Evolutionary conservation across 495 filamentous ascomycete species (phyloP).

Genomic region (Pyrenopolyporus hunteri): DNA sequence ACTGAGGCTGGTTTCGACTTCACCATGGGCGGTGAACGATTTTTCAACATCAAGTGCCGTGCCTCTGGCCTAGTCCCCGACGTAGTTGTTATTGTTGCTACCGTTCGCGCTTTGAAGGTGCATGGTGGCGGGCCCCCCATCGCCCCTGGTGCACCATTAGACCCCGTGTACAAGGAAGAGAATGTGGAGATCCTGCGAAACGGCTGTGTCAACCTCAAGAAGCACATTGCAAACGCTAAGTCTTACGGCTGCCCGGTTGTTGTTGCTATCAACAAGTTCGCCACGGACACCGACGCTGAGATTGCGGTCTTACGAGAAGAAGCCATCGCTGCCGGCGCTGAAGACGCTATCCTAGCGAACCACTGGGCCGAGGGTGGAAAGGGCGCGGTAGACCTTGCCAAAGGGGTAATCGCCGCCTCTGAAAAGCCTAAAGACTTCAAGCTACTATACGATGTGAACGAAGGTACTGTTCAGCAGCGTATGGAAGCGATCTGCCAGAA

Average conservation of each 20-base stretch:
- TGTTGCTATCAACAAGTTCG: slow-evolving; percentile 95
- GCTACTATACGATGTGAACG: slow-evolving; percentile 79
- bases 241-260: slow-evolving; percentile 93
- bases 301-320: slow-evolving; percentile 88
- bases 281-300: slow-evolving; percentile 92
- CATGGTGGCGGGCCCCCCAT: slow-evolving; percentile 95
- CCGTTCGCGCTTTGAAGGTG: slow-evolving; percentile 93
- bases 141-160: slow-evolving; percentile 78
- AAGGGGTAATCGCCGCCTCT: slow-evolving; percentile 81
- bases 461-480: slow-evolving; percentile 79
- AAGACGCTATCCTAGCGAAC: slow-evolving; percentile 91
- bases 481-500: slow-evolving; percentile 88
- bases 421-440: slow-evolving; percentile 89
- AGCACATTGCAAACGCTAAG: slow-evolving; percentile 89
- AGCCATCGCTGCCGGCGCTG: slow-evolving; percentile 88
- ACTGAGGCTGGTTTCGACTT: slow-evolving; percentile 99
- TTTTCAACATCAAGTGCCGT: slow-evolving; percentile 99
- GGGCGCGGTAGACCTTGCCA: slow-evolving; percentile 88
- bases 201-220: slow-evolving; percentile 91
- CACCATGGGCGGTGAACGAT: slow-evolving; percentile 98
- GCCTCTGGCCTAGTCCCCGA: slow-evolving; percentile 91
- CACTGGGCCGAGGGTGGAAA: slow-evolving; percentile 97
- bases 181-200: slow-evolving; percentile 87
- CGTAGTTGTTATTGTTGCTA: slow-evolving; percentile 92
- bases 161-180: slow-evolving; percentile 88